These are phyloP conservation scores for Kalanchoe fedtschenkoi DNA, from an alignment of 164 flowering plant species.

Conservation along the genomic window DNA sequence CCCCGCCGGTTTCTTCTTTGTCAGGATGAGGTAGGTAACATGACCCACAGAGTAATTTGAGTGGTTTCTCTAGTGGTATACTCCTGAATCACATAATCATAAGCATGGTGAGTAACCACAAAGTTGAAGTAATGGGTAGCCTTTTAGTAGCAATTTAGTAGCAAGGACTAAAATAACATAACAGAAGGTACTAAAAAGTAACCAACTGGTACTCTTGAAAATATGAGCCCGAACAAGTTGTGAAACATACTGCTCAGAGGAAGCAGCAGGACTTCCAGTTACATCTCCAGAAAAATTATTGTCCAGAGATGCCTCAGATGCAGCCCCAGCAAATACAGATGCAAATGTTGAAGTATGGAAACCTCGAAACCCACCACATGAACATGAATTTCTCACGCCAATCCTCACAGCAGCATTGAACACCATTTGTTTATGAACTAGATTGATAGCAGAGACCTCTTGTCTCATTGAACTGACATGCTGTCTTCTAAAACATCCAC, in stretches of 20 bases:
- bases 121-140: not conserved
- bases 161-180: not conserved
- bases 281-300: conserved; percentile 24
- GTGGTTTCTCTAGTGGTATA: conserved; percentile 23
- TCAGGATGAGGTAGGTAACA: conserved; percentile 94
- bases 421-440: conserved; percentile 29
- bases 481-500: conserved; percentile 15
- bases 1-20: conserved; percentile 91
- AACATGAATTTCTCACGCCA: conserved; percentile 11
- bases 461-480: conserved; percentile 34
- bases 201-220: not conserved
- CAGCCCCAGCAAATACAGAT: conserved; percentile 23
- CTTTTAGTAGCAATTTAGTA: not conserved
- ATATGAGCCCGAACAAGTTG: not conserved
- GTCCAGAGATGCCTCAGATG: conserved; percentile 31
- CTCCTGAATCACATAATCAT: conserved; percentile 34
- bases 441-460: conserved; percentile 19
- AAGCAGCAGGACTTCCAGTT: conserved; percentile 15
- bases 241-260: conserved; percentile 28
- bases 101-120: not conserved
- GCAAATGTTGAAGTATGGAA: conserved; percentile 19
- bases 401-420: conserved; percentile 19
- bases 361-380: conserved; percentile 12
- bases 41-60: conserved; percentile 70
- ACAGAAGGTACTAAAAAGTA: not conserved